These are phyloP conservation scores for Paratinospora sagittata DNA, from an alignment of 164 flowering plant species.

Conservation along the genomic window DNA sequence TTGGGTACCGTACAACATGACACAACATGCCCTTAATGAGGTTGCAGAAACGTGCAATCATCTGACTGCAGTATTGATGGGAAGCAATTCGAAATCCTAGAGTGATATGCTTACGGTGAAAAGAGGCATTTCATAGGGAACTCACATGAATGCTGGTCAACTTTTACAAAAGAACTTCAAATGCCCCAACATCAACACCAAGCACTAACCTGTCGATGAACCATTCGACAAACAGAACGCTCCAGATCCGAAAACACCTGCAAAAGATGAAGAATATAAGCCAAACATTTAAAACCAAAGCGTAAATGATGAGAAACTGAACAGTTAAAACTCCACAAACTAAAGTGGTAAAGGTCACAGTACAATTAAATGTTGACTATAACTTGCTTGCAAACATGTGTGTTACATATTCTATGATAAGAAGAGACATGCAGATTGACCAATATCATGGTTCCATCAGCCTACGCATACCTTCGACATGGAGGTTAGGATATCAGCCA, in stretches of 20 bases:
- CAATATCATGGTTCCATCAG: not conserved
- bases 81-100: slow-evolving; percentile 1
- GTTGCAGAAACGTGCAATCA: not conserved
- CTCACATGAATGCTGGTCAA: not conserved
- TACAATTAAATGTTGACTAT: not conserved
- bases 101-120: not conserved
- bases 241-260: slow-evolving; percentile 99
- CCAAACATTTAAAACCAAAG: not conserved
- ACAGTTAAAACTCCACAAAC: not conserved
- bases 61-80: not conserved
- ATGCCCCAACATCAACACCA: not conserved
- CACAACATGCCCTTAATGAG: not conserved
- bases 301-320: not conserved
- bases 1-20: too few relatives aligned
- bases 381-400: not conserved
- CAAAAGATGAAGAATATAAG: slow-evolving; percentile 11
- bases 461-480: slow-evolving; percentile 72
- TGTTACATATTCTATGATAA: not conserved
- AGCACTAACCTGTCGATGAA: slow-evolving; percentile 77
- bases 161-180: not conserved
- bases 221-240: slow-evolving; percentile 94
- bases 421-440: not conserved
- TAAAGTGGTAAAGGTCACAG: not conserved
- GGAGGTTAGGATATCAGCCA: slow-evolving; percentile 96
- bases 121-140: not conserved